Evolutionary conservation across 1,284 basidiomycete genomes (phyloP).

Genomic region (Pseudozyma tsukubaensis): DNA sequence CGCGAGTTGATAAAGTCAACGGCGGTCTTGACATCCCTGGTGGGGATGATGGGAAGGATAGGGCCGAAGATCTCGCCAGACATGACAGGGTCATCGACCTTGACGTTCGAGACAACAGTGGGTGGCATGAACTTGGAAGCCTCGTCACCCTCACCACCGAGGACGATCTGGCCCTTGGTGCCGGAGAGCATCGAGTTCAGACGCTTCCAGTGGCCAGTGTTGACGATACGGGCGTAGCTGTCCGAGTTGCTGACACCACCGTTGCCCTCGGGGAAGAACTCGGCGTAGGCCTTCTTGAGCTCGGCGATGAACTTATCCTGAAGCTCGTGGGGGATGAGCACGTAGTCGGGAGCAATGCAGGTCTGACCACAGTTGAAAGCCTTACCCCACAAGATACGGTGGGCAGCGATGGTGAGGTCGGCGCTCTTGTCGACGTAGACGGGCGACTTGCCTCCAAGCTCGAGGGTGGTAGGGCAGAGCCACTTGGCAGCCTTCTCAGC

Average conservation of each 20-base stretch:
- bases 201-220: slow-evolving; percentile 74
- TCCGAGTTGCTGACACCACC: slow-evolving; percentile 71
- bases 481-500: slow-evolving; percentile 85
- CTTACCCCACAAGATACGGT: slow-evolving; percentile 83
- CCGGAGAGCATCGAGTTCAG: slow-evolving; percentile 76
- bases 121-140: slow-evolving; percentile 76
- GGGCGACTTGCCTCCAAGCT: slow-evolving; percentile 84
- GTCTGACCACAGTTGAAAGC: slow-evolving; percentile 74
- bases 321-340: slow-evolving; percentile 77
- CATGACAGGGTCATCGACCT: slow-evolving; percentile 73
- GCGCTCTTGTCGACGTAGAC: slow-evolving; percentile 79
- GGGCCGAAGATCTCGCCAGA: slow-evolving; percentile 83
- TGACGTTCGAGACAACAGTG: slow-evolving; percentile 76
- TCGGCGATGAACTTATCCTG: slow-evolving; percentile 77
- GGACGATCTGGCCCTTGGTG: slow-evolving; percentile 78
- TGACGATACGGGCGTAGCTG: slow-evolving; percentile 73
- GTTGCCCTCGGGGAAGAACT: slow-evolving; percentile 67
- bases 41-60: slow-evolving; percentile 80
- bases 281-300: slow-evolving; percentile 73
- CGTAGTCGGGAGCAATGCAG: slow-evolving; percentile 78
- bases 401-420: slow-evolving; percentile 70
- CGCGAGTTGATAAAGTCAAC: slow-evolving; percentile 69
- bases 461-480: slow-evolving; percentile 84
- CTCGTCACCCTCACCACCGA: slow-evolving; percentile 78
- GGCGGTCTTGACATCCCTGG: slow-evolving; percentile 70